phyloP scores from a whole-genome alignment of 441 rosid genomes.

The Omphalea diandra region DNA sequence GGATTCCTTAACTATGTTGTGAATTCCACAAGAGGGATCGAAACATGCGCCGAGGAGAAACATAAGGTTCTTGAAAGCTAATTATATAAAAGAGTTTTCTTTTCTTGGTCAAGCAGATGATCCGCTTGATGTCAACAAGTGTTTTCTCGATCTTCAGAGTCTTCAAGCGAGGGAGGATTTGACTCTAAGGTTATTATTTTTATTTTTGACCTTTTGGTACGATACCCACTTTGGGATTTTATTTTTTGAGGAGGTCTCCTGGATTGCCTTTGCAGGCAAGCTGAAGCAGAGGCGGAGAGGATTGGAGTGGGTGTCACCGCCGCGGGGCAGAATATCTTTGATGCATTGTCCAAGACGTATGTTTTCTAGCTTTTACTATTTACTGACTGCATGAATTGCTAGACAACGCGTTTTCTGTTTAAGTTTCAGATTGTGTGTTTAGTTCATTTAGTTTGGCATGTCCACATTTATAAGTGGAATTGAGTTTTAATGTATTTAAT shows the following conservation, averaged over 20 bases:
- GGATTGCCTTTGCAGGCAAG: slow-evolving; percentile 55
- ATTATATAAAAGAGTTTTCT: slow-evolving; percentile 61
- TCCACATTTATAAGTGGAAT: neutral
- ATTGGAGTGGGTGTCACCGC: slow-evolving; percentile 86
- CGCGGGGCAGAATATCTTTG: slow-evolving; percentile 85
- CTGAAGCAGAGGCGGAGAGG: slow-evolving; percentile 84
- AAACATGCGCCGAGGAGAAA: slow-evolving; percentile 65
- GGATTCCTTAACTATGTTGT: slow-evolving; percentile 39
- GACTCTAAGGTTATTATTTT: slow-evolving; percentile 57
- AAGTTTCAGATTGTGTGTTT: neutral
- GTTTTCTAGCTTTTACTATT: neutral
- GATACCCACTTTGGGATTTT: neutral
- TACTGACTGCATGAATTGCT: neutral
- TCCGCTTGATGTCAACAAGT: slow-evolving; percentile 59
- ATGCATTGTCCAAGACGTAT: slow-evolving; percentile 91
- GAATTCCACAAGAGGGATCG: slow-evolving; percentile 74
- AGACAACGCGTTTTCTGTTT: neutral
- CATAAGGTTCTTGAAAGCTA: slow-evolving; percentile 72
- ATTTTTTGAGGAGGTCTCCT: slow-evolving; percentile 8
- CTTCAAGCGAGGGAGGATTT: slow-evolving; percentile 72
- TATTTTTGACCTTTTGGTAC: too few species aligned
- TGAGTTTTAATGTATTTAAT: neutral
- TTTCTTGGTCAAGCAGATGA: slow-evolving; percentile 73
- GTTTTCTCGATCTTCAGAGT: slow-evolving; percentile 53
- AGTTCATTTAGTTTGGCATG: neutral